These are phyloP conservation scores for Zoysia matrella DNA, from an alignment of 202 grass and related monocot species.

Conservation along the genomic window DNA sequence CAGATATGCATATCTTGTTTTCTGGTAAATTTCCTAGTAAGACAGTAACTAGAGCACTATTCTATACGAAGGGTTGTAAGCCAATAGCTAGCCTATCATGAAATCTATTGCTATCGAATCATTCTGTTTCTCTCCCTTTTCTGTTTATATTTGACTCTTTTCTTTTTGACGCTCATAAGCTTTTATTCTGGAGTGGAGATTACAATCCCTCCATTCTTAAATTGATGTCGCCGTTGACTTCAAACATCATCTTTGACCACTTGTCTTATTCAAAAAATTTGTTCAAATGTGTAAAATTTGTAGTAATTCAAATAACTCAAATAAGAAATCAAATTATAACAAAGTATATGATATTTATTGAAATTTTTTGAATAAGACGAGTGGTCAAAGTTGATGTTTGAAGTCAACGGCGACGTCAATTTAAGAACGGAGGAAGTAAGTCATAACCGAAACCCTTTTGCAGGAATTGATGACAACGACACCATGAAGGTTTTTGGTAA, in stretches of 20 bases:
- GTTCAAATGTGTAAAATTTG: too few species aligned
- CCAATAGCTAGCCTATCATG: slow-evolving; percentile 9
- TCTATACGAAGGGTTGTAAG: not conserved
- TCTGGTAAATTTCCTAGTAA: not conserved
- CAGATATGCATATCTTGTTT: slow-evolving; percentile 11
- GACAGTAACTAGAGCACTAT: slow-evolving; percentile 4
- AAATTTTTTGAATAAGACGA: too few species aligned
- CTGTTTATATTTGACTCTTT: slow-evolving; percentile 23
- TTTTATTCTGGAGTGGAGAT: slow-evolving; percentile 40
- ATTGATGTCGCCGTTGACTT: too few species aligned
- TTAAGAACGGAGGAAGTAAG: too few species aligned
- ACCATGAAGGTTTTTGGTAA: slow-evolving; percentile 84
- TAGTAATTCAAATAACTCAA: too few species aligned
- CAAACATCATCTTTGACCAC: too few species aligned
- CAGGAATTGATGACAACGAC: slow-evolving; percentile 80
- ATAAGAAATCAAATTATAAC: too few species aligned
- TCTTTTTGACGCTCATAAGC: not conserved
- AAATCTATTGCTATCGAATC: slow-evolving; percentile 21
- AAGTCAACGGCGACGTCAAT: too few species aligned
- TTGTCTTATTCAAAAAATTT: too few species aligned
- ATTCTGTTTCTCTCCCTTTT: slow-evolving; percentile 37
- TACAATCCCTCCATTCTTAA: slow-evolving; percentile 12
- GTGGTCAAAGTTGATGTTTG: too few species aligned
- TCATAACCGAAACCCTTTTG: slow-evolving; percentile 20
- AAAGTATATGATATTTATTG: too few species aligned